Percentiles rank a stretch among this genome's conserved stretches.
Evolutionary conservation across 2,329 filamentous ascomycete species (phyloP).

Genomic region (Hypoxylon sp.): DNA sequence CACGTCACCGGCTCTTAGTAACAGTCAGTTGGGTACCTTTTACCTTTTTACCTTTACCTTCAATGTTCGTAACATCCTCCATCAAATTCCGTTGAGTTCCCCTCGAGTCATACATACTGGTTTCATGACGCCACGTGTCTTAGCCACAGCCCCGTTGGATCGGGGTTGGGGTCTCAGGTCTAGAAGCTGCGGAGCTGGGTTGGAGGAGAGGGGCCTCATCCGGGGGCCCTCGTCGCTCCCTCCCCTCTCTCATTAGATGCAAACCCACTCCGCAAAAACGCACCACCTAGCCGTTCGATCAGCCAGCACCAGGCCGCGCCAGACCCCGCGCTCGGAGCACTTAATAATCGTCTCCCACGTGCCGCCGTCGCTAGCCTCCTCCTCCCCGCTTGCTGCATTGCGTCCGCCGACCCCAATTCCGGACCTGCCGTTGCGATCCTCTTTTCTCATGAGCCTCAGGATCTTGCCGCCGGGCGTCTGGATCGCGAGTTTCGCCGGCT

Average conservation of each 20-base stretch:
- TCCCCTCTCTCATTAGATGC: conserved; percentile 54
- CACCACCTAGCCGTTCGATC: conserved; percentile 90
- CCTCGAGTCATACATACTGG: neutral
- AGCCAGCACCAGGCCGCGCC: conserved; percentile 85
- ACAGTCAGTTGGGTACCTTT: neutral
- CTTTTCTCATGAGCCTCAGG: conserved; percentile 86
- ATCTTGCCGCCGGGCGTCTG: conserved; percentile 97
- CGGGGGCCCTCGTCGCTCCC: neutral
- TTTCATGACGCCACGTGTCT: conserved; percentile 1
- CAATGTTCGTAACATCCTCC: conserved; percentile 1
- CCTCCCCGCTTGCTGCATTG: conserved; percentile 59
- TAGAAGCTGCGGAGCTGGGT: conserved; percentile 3
- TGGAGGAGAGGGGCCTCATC: conserved; percentile 3
- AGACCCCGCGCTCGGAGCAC: conserved; percentile 84
- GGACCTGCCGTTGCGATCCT: conserved; percentile 69
- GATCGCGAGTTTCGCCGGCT: conserved; percentile 95
- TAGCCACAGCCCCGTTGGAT: neutral
- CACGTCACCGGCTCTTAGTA: conserved; percentile 8
- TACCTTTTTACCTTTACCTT: neutral
- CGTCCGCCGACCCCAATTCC: conserved; percentile 61
- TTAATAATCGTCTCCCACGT: conserved; percentile 94
- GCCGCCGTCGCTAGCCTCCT: conserved; percentile 76
- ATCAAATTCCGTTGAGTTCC: conserved; percentile 5
- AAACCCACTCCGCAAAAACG: conserved; percentile 91
- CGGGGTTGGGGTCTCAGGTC: neutral